A percentile compares a stretch with the other conserved stretches of the same genome.
Conservation (phyloP, 352 stramenopile species). For the Globisporangium solare region DNA sequence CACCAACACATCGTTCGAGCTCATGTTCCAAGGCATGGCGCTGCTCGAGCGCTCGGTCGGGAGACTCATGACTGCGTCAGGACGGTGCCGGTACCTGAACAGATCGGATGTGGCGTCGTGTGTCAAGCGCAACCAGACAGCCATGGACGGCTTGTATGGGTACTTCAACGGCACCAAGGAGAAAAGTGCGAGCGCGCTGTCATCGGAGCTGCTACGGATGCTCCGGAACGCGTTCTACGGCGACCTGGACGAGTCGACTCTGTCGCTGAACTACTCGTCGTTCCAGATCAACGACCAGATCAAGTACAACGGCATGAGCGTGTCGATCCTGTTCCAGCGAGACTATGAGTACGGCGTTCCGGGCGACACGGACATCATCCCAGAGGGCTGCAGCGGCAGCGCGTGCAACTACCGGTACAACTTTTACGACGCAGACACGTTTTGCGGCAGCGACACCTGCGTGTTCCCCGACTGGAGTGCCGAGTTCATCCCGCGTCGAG, state of each 20-base stretch:
- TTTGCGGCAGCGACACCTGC: conserved; percentile 12
- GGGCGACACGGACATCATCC: conserved; percentile 3
- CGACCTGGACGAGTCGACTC: conserved; percentile 6
- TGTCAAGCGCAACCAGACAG: neutral
- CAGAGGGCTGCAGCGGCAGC: conserved; percentile 4
- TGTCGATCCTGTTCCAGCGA: conserved; percentile 8
- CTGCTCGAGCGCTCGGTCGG: conserved; percentile 17
- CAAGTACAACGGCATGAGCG: conserved; percentile 11
- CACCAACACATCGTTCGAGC: conserved; percentile 19
- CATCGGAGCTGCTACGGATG: conserved; percentile 7
- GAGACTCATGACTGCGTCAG: conserved; percentile 1
- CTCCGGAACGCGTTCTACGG: conserved; percentile 10
- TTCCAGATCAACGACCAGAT: conserved; percentile 17
- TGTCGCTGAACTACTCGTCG: neutral
- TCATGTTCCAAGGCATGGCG: conserved; percentile 25
- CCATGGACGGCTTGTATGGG: conserved; percentile 10
- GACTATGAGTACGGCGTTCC: conserved; percentile 13
- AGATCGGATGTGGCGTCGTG: neutral
- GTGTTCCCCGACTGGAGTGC: conserved; percentile 18
- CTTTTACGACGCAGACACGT: conserved; percentile 8
- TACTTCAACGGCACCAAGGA: conserved; percentile 21
- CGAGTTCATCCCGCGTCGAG: conserved; percentile 13
- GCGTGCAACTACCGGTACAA: conserved; percentile 15
- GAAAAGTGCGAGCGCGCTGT: conserved; percentile 4
- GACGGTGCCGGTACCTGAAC: conserved; percentile 10